Conservation (phyloP, 352 stramenopile species). For the Globisporangium yorkense region DNA sequence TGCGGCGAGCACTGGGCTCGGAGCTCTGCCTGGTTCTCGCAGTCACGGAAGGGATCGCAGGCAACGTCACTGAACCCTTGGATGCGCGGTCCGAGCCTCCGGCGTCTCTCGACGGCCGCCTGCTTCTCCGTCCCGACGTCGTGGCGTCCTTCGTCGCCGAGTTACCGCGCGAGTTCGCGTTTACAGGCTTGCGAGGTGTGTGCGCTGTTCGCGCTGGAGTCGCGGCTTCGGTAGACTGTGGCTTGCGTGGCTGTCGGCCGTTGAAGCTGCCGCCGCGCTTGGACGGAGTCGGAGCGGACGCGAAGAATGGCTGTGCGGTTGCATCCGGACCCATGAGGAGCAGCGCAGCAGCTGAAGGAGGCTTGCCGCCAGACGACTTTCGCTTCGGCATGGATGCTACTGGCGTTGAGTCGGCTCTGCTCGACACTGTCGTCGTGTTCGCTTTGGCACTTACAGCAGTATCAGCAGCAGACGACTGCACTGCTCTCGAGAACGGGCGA, state of each 20-base stretch:
- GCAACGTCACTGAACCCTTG: conserved; percentile 1
- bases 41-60: conserved; percentile 3
- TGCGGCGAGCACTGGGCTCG: not conserved
- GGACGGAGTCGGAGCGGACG: not conserved
- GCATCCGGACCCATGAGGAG: conserved; percentile 10
- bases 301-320: not conserved
- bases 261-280: not conserved
- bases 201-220: not conserved
- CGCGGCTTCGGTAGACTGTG: not conserved
- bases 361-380: conserved; percentile 1
- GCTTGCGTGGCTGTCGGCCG: not conserved
- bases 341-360: conserved; percentile 2
- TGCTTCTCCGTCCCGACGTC: not conserved
- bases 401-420: not conserved
- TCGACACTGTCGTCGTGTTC: not conserved
- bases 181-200: not conserved
- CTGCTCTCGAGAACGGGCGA: conserved; percentile 2
- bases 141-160: not conserved
- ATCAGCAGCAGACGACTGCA: not conserved
- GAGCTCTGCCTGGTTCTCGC: not conserved
- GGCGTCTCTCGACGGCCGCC: not conserved
- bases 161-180: not conserved
- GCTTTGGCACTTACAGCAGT: not conserved
- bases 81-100: not conserved
- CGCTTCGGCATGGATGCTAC: conserved; percentile 1